Conservation (phyloP, 2,329 filamentous ascomycete genomes). For the Ploettnerulaceae sp. region DNA sequence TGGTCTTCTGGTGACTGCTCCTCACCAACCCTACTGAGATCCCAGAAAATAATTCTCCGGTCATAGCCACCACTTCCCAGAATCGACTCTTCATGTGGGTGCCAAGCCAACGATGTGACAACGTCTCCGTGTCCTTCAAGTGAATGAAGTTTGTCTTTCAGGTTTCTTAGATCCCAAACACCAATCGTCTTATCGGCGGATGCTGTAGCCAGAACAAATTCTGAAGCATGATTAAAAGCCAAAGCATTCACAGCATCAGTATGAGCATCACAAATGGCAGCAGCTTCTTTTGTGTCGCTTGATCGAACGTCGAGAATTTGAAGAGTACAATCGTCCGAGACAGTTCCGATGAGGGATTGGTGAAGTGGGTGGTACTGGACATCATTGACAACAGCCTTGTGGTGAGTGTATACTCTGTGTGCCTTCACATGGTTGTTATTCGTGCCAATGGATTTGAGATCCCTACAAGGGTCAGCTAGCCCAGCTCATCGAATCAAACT, state of each 20-base stretch:
- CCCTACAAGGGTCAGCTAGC: slow-evolving; percentile 49
- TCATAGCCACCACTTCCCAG: slow-evolving; percentile 91
- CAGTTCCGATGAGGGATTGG: slow-evolving; percentile 79
- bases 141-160: slow-evolving; percentile 84
- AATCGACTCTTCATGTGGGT: slow-evolving; percentile 83
- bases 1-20: slow-evolving; percentile 93
- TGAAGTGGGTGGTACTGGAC: slow-evolving; percentile 92
- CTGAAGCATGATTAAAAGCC: slow-evolving; percentile 88
- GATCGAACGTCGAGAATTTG: slow-evolving; percentile 86
- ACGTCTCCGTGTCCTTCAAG: slow-evolving; percentile 84
- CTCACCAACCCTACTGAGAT: slow-evolving; percentile 83
- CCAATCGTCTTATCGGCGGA: slow-evolving; percentile 94
- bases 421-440: slow-evolving; percentile 67
- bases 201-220: slow-evolving; percentile 84
- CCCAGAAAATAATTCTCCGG: slow-evolving; percentile 93
- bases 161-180: slow-evolving; percentile 90
- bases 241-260: slow-evolving; percentile 93
- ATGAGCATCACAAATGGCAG: slow-evolving; percentile 66
- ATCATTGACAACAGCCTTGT: slow-evolving; percentile 90
- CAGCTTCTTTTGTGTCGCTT: slow-evolving; percentile 58
- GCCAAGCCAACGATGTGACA: slow-evolving; percentile 91
- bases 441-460: slow-evolving; percentile 70
- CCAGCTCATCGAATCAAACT: not conserved
- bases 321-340: slow-evolving; percentile 90
- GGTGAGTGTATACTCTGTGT: slow-evolving; percentile 74